Percentiles rank a stretch among this genome's conserved stretches.
phyloP scores from a whole-genome alignment of 768 basidiomycete species.

The Lentinula aciculospora region DNA sequence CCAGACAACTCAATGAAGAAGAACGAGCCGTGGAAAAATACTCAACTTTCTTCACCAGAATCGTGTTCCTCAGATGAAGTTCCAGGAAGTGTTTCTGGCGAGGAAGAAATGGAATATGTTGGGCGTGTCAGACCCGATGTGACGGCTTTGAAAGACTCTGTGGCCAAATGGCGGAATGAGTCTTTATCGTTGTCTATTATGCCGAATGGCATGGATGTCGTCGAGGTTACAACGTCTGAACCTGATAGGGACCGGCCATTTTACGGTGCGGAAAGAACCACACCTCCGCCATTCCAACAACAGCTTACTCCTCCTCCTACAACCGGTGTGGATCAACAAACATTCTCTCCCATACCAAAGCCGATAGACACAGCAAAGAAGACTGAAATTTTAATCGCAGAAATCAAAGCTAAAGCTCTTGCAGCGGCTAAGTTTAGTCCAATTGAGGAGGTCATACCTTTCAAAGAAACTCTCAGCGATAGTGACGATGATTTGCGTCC shows the following conservation, averaged over 20 bases:
- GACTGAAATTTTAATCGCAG: constrained; percentile 53
- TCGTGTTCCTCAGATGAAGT: constrained; percentile 28
- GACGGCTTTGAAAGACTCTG: not conserved
- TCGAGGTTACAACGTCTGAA: not conserved
- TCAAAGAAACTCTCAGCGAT: constrained; percentile 6
- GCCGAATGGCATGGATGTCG: constrained; percentile 9
- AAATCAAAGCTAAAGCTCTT: constrained; percentile 58
- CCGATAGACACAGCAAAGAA: constrained; percentile 33
- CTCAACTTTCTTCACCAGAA: constrained; percentile 29
- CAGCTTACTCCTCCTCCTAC: constrained; percentile 11
- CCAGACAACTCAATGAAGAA: constrained; percentile 10
- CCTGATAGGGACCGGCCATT: not conserved
- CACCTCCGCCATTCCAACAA: constrained; percentile 6
- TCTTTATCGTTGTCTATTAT: constrained; percentile 10
- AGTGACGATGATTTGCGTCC: constrained; percentile 10
- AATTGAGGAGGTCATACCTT: constrained; percentile 21
- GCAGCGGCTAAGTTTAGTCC: constrained; percentile 41
- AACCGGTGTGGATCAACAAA: not conserved
- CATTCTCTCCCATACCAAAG: constrained; percentile 6
- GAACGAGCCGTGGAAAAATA: constrained; percentile 26
- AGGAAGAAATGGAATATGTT: constrained; percentile 44
- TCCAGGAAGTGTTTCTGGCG: constrained; percentile 66
- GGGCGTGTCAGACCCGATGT: constrained; percentile 18
- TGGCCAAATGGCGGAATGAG: constrained; percentile 9
- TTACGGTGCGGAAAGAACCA: not conserved